Evolutionary conservation across 495 filamentous ascomycete genomes (phyloP), one percentile per base, ranked within the genome.

Genomic region (Penicillium psychrofluorescens): DNA sequence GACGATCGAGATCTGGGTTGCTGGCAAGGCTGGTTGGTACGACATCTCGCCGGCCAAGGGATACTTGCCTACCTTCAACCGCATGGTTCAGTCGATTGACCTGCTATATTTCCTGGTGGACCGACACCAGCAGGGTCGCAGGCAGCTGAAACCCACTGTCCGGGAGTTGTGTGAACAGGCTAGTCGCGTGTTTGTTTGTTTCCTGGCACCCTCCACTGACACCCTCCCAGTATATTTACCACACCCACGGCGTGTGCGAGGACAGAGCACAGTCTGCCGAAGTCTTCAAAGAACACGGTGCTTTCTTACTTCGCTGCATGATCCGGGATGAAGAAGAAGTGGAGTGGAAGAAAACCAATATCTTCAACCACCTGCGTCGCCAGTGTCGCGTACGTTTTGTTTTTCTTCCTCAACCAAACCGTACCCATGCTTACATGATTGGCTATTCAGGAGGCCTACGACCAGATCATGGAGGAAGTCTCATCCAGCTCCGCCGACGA

Each of bases 21-120:
- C 79, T 30, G 87, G 88, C 38, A 63, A 71, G 45, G 78, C 83
- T n/a, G 88, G 86, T 43, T 91, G 86, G 86, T 91, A 80, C 62
- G 76, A 83, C 57, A 77, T 92, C 22, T 62, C 68, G 15, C 83
- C 88, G 1, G 71, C 80, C 38, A 66, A 68, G 36, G 58, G 66
- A 2, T 95, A 86, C 61, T 61, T 69, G 44, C 51, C 62, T 2
- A 78, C 79, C 42, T 88, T 78, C 66, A 67, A 77, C 41, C 67
- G 77, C 11, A 85, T 90, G 66, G 71, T 75, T 22, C 79, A 88
- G 63, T 84, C 81, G 2, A 76, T 88, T 28, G 74, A 76, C 39
- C 61, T 89, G 46, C 74, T 89, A 10, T 89, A 88, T 62, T 81
- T 80, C 49, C 53, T 87, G 29, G 71, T 70, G 7, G 81, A 85